A percentile compares a stretch with the other conserved stretches of the same genome.
Evolutionary conservation across 345 rosid genomes (phyloP).

Genomic region (Linum lewisii): DNA sequence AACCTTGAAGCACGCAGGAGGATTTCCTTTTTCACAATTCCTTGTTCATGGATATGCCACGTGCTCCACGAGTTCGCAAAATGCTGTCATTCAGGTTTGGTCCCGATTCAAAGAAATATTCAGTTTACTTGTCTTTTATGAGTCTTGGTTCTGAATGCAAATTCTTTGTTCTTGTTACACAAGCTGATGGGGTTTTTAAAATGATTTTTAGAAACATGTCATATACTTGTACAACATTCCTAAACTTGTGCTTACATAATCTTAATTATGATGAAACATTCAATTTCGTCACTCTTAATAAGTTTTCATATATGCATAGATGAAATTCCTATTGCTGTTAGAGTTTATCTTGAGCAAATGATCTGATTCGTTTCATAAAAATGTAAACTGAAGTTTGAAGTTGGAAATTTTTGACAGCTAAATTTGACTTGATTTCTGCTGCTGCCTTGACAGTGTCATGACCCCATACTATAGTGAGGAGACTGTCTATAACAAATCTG

Average conservation of each 20-base stretch:
- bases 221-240: background rate
- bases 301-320: background rate
- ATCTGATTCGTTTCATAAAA: too few relatives aligned
- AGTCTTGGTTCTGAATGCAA: background rate
- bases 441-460: constrained; percentile 56
- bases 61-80: constrained; percentile 81
- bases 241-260: background rate
- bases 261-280: background rate
- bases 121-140: background rate
- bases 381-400: too few relatives aligned
- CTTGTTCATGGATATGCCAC: constrained; percentile 96
- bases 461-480: constrained; percentile 98
- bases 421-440: constrained; percentile 9
- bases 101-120: constrained; percentile 5
- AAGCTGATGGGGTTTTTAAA: background rate
- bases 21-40: constrained; percentile 86
- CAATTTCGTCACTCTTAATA: background rate
- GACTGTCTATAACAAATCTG: constrained; percentile 80
- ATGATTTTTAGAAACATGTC: background rate
- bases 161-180: background rate
- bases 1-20: constrained; percentile 98
- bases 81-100: constrained; percentile 89
- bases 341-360: too few relatives aligned
- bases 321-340: background rate
- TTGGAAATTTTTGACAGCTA: constrained; percentile 1